Percentiles rank a stretch among this genome's conserved stretches.
Evolutionary conservation across 352 stramenopile genomes (phyloP).

Genomic region (Phytopythium sindhum): DNA sequence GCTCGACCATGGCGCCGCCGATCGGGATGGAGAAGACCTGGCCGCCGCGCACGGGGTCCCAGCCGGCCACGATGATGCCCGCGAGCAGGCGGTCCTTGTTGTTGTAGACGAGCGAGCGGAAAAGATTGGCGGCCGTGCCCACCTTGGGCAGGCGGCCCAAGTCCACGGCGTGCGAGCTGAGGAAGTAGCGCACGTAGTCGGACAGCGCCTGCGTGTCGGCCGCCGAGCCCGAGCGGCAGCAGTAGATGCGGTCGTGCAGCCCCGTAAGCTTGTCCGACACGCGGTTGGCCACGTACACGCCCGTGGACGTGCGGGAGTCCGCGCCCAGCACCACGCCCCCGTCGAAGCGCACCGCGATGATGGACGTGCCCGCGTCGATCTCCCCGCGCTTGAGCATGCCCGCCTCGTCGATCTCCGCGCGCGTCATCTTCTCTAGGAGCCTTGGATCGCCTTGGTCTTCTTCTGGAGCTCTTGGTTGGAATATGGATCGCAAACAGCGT

Average conservation of each 20-base stretch:
- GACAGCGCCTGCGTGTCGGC: slow-evolving; percentile 95
- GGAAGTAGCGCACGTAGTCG: slow-evolving; percentile 82
- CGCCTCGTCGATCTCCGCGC: slow-evolving; percentile 52
- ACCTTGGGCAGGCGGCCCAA: slow-evolving; percentile 93
- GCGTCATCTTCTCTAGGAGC: slow-evolving; percentile 25
- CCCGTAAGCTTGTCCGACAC: slow-evolving; percentile 97
- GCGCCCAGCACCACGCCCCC: slow-evolving; percentile 97
- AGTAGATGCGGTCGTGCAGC: slow-evolving; percentile 97
- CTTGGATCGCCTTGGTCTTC: not conserved
- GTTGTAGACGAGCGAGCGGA: slow-evolving; percentile 95
- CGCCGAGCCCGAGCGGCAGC: slow-evolving; percentile 95
- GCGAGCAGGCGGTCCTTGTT: slow-evolving; percentile 97
- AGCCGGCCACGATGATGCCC: slow-evolving; percentile 98
- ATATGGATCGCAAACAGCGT: not conserved
- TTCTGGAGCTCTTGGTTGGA: not conserved
- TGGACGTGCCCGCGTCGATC: slow-evolving; percentile 96
- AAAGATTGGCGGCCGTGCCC: slow-evolving; percentile 97
- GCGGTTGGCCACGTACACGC: slow-evolving; percentile 97
- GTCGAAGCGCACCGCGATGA: slow-evolving; percentile 96
- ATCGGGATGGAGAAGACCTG: slow-evolving; percentile 96
- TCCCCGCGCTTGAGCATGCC: slow-evolving; percentile 87
- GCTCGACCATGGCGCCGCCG: slow-evolving; percentile 94
- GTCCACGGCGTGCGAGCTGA: slow-evolving; percentile 73
- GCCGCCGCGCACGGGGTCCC: slow-evolving; percentile 95
- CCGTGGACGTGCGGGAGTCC: slow-evolving; percentile 92